These are phyloP conservation scores for Canna indica DNA, from an alignment of 176 grass and related monocot genomes.

Conservation along the genomic window DNA sequence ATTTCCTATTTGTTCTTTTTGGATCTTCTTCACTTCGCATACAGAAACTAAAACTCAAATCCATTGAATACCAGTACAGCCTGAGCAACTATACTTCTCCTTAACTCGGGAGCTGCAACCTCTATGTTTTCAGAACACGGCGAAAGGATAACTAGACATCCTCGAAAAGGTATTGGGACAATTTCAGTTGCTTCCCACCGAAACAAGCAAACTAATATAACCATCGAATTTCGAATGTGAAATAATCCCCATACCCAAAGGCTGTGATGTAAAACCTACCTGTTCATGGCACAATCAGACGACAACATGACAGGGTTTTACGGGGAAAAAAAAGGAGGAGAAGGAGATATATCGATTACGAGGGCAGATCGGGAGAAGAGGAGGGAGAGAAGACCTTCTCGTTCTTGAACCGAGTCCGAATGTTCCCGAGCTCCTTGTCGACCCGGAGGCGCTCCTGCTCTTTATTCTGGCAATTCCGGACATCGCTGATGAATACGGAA, in stretches of 20 bases:
- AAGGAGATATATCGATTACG: neutral
- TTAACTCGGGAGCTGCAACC: neutral
- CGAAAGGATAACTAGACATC: neutral
- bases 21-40: neutral
- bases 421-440: constrained; percentile 99
- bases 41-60: neutral
- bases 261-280: neutral
- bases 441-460: constrained; percentile 98
- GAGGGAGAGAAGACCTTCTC: constrained; percentile 48
- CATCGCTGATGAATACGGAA: constrained; percentile 97
- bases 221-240: neutral
- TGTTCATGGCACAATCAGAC: neutral
- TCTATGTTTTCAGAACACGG: neutral
- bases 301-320: neutral
- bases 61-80: too few species aligned
- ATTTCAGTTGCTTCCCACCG: neutral
- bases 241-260: neutral
- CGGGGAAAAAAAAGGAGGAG: neutral
- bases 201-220: neutral
- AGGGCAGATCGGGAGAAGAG: neutral
- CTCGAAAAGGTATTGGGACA: neutral
- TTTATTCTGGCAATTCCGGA: constrained; percentile 99
- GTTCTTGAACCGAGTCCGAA: constrained; percentile 89
- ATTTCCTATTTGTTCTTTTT: neutral
- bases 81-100: neutral